These are phyloP conservation scores for Amyloporia xantha DNA, from an alignment of 768 basidiomycete species.

Conservation along the genomic window DNA sequence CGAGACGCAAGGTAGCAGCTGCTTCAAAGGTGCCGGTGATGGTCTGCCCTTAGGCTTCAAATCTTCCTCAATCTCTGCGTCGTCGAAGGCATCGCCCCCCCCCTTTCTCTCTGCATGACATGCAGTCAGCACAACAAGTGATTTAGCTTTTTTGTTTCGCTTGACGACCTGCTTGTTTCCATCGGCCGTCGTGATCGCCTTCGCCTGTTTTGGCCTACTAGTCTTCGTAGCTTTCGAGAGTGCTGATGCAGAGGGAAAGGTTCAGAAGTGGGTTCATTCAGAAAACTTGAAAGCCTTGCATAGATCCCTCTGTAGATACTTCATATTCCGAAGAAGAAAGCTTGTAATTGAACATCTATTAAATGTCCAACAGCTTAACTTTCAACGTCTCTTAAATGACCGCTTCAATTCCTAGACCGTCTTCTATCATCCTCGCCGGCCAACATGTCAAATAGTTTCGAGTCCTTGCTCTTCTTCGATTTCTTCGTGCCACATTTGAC, in stretches of 20 bases:
- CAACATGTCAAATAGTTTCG: constrained; percentile 38
- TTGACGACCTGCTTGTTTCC: constrained; percentile 1
- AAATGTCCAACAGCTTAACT: no score
- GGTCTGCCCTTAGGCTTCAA: constrained; percentile 12
- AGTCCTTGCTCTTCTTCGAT: constrained; percentile 19
- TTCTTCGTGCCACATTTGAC: constrained; percentile 44
- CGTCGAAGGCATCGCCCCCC: constrained; percentile 47
- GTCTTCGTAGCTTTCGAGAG: constrained; percentile 24
- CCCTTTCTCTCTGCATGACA: constrained; percentile 41
- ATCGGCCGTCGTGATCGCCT: constrained; percentile 25
- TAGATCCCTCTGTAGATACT: no score
- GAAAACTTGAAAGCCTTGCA: no score
- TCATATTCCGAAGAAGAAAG: no score
- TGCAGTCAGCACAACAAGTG: constrained; percentile 22
- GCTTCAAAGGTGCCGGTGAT: no score
- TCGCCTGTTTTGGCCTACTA: constrained; percentile 35
- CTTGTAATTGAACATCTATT: no score
- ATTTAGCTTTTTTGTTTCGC: constrained; percentile 3
- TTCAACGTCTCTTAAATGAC: constrained; percentile 45
- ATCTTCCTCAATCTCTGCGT: constrained; percentile 48
- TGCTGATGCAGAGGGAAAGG: constrained; percentile 42
- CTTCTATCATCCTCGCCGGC: constrained; percentile 61
- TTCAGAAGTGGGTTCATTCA: no score
- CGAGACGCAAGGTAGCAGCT: no score
- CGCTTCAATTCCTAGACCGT: constrained; percentile 60